Base-by-base conservation (phyloP, 2,329 filamentous ascomycete genomes). In the Aureobasidium sp. region DNA sequence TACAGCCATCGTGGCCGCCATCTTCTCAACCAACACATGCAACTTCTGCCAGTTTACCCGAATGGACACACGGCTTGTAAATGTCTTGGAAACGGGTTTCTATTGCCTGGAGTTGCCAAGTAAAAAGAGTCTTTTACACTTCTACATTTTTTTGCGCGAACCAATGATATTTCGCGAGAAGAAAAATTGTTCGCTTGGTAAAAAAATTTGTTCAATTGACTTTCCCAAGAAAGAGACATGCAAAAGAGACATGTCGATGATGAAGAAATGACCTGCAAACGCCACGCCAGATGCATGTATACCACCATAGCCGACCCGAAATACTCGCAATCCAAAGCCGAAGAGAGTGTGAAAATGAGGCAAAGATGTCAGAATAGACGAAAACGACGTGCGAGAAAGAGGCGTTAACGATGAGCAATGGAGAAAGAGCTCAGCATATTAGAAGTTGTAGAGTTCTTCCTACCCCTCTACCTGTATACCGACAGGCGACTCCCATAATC, bases 401-500 rank as follows among this genome's bases (percentile, higher is more conserved):
- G n/a, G n/a, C n/a, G 8, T 12, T 29, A 55, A 26, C 7, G 9
- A 41, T 26, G 24, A 55, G 34, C 51, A 32, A 36, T 2, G 59
- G 44, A 61, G 36, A 43, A 1, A 26, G 13, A 17, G 24, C 15
- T 27, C 34, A 27, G 41, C 24, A 41, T 4, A 32, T 55, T 36
- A 37, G 3, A 15, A 26, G 12, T 29, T 20, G 32, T 48, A 63
- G 43, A 50, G 46, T 15, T 43, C 34, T 12, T 41, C 26, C 51
- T 63, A 55, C 13, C 43, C 41, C 44, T 56, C 61, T 43, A 56
- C 51, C 27, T 44, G 44, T 39, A 62, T 34, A 13, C 51, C 46
- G 4, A 59, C 39, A 12, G 44, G 50, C 9, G 27, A 72, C 62
- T 75, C 74, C 74, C 74, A 76, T 65, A 76, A 64, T 39, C 74